Evolutionary conservation across 75 land plant species (phyloP).

Genomic region (Pinus taeda): DNA sequence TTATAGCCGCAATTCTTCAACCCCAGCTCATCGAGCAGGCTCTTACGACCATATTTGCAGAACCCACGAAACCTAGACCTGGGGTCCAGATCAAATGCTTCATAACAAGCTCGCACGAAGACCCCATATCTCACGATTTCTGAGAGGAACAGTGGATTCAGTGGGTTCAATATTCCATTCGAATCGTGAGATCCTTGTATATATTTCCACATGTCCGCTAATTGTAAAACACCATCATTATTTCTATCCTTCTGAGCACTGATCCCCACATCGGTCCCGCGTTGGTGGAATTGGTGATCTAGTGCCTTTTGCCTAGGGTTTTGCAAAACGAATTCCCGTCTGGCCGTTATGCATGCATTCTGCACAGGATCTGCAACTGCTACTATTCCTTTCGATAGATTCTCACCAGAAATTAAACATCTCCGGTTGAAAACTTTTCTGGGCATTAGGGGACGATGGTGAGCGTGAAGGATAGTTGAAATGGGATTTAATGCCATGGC

Average conservation of each 20-base stretch:
- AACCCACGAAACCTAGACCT: conserved; percentile 55
- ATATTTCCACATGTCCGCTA: conserved; percentile 33
- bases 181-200: conserved; percentile 65
- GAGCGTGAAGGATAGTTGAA: too few species aligned
- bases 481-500: too few species aligned
- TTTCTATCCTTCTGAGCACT: too few species aligned
- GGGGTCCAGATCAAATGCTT: conserved; percentile 71
- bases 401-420: not conserved
- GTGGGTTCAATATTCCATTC: conserved; percentile 30
- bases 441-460: too few species aligned
- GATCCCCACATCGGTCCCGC: too few species aligned
- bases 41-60: conserved; percentile 44
- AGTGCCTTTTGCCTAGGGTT: not conserved
- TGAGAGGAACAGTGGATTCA: conserved; percentile 46
- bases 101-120: conserved; percentile 47
- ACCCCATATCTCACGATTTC: conserved; percentile 79
- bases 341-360: not conserved
- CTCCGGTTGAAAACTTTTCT: too few species aligned
- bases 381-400: not conserved
- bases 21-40: conserved; percentile 21
- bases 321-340: not conserved
- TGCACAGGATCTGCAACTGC: not conserved
- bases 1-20: conserved; percentile 47
- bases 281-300: not conserved
- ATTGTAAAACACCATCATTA: not conserved